phyloP scores from a whole-genome alignment of 2,329 filamentous ascomycete genomes.

The Emericellopsis atlantica region DNA sequence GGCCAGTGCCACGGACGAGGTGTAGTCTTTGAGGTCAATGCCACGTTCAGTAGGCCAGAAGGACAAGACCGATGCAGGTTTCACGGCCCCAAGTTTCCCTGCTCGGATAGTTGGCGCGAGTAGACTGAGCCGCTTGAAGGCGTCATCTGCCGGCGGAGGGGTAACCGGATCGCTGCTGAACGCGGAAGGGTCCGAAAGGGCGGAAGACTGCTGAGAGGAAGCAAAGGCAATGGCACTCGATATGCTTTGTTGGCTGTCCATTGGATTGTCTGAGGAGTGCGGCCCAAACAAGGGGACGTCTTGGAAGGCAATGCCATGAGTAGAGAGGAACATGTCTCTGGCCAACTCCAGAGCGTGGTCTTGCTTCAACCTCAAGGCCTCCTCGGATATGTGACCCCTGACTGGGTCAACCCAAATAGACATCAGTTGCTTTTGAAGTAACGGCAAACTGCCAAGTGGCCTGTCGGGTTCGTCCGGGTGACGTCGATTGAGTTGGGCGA shows the following conservation, averaged over 20 bases:
- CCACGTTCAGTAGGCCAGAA: conserved; percentile 26
- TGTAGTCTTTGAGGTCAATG: conserved; percentile 18
- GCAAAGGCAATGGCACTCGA: conserved; percentile 8
- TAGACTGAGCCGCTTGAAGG: conserved; percentile 19
- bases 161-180: no score
- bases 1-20: conserved; percentile 23
- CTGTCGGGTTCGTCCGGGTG: conserved; percentile 10
- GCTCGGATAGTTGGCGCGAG: conserved; percentile 16
- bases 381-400: conserved; percentile 9
- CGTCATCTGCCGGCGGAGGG: conserved; percentile 9
- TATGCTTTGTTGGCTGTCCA: conserved; percentile 5
- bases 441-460: conserved; percentile 12
- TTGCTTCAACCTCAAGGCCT: conserved; percentile 10
- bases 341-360: conserved; percentile 18
- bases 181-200: no score
- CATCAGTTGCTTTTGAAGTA: conserved; percentile 13
- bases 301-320: conserved; percentile 20
- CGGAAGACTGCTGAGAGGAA: conserved; percentile 8
- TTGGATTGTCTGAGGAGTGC: conserved; percentile 1
- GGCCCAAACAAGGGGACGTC: conserved; percentile 15
- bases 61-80: conserved; percentile 17
- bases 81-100: conserved; percentile 11
- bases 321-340: conserved; percentile 19
- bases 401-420: conserved; percentile 18
- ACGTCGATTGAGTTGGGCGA: conserved; percentile 16